Base-by-base conservation (phyloP, 352 stramenopile genomes). In the Thraustotheca clavata region DNA sequence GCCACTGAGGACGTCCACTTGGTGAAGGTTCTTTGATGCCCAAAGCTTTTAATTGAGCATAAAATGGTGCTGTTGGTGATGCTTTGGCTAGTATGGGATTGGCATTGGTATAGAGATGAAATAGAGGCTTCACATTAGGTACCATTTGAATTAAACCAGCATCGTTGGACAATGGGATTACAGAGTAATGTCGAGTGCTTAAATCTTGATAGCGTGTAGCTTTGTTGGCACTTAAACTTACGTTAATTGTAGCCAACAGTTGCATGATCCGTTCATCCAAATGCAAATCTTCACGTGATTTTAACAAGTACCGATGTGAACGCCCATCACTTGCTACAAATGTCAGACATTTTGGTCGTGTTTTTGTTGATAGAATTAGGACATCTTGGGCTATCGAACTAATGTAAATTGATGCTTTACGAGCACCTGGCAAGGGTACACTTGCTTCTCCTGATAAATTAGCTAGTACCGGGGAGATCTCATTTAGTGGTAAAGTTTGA, bases 241-340 rank as follows among this genome's bases (percentile, higher is more conserved):
- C 73, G 62, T 96, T 96, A 20, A 82, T 76, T 32, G 80, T 79
- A 29, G 62, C 67, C 38, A 96, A 67, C 39, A 94, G 87, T 72
- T 96, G 88, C 88, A 96, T 96, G 49, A 96, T 80, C 4, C 88
- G 78, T 62, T 95, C 86, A 62, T 96, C 88, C 24, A 96, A 73
- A 20, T 84, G 84, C 31, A 96, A 69, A 62, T 96, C 88, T 70
- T 96, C 88, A 18, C 81, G 72, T 3, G 87, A 83, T 50, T 96
- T 96, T 1, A 96, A 71, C 46, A 96, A 63, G 49, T 94, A 96
- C 16, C 78, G 83, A 68, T 92, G 83, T 24, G 52, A 67, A 57
- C 73, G 61, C 1, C 88, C 88, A 59, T 96, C 74, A 0, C 78
- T 89, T 26, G 85, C 88, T 22, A 86, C 62, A 14, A 96, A 80